These are phyloP conservation scores for Mycosphaerella sp. DNA, from an alignment of 2,329 filamentous ascomycete species.

Conservation along the genomic window DNA sequence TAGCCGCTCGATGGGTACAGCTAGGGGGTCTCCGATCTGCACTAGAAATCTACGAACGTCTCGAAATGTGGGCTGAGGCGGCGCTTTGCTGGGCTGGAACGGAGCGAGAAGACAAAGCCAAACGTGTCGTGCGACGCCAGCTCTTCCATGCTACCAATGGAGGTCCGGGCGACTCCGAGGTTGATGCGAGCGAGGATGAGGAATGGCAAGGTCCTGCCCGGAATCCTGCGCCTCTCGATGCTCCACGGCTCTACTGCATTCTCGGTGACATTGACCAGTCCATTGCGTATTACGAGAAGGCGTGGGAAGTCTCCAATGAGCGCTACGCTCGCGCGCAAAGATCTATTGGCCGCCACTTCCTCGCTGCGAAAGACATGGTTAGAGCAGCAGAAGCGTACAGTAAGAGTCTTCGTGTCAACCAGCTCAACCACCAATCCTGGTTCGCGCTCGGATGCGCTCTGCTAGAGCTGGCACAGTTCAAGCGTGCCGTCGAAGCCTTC, in stretches of 20 bases:
- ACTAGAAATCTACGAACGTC: slow-evolving; percentile 88
- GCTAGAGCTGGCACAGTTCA: slow-evolving; percentile 68
- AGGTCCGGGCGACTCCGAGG: slow-evolving; percentile 35
- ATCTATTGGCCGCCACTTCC: slow-evolving; percentile 73
- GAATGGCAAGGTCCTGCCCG: slow-evolving; percentile 63
- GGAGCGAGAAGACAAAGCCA: slow-evolving; percentile 76
- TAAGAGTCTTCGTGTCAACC: slow-evolving; percentile 70
- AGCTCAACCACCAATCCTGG: slow-evolving; percentile 79
- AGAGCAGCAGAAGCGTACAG: slow-evolving; percentile 72
- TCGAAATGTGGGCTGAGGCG: slow-evolving; percentile 92
- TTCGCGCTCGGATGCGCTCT: slow-evolving; percentile 83
- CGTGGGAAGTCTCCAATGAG: slow-evolving; percentile 77
- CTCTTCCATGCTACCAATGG: slow-evolving; percentile 62
- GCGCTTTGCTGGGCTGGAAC: slow-evolving; percentile 79
- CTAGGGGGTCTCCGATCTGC: slow-evolving; percentile 84
- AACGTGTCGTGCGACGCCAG: slow-evolving; percentile 67
- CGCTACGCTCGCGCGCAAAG: slow-evolving; percentile 83
- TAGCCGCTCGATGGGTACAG: slow-evolving; percentile 86
- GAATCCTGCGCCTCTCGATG: slow-evolving; percentile 67
- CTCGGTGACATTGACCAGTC: slow-evolving; percentile 81
- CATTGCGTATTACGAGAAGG: slow-evolving; percentile 68
- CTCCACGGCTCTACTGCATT: slow-evolving; percentile 85
- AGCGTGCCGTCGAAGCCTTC: slow-evolving; percentile 77
- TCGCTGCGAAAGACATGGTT: slow-evolving; percentile 58
- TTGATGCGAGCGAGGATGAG: slow-evolving; percentile 36